Evolutionary conservation across 345 rosid genomes (phyloP).

Genomic region (Eutrema japonicum): DNA sequence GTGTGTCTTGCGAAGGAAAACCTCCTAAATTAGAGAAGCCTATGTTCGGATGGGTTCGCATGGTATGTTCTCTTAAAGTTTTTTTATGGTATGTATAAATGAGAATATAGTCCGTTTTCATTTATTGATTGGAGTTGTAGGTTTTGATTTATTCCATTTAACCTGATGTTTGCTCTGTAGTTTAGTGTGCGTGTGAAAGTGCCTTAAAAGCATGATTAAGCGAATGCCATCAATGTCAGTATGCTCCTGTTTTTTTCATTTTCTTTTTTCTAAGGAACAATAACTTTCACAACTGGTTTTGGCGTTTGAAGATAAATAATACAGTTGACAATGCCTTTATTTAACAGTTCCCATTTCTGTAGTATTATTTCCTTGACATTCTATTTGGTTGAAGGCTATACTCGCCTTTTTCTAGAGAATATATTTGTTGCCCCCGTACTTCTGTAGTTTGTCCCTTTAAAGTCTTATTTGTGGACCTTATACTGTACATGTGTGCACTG

Average conservation of each 20-base stretch:
- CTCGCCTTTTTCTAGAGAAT: conserved; percentile 23
- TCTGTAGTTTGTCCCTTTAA: conserved; percentile 5
- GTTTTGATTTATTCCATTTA: conserved; percentile 9
- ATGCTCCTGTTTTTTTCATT: conserved; percentile 17
- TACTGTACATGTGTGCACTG: conserved; percentile 3
- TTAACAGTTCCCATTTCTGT: conserved; percentile 1
- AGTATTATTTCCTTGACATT: conserved; percentile 19
- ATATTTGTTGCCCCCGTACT: neutral
- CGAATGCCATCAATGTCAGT: conserved; percentile 7
- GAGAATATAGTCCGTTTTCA: neutral
- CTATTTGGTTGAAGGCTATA: conserved; percentile 4
- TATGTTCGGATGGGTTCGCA: conserved; percentile 74
- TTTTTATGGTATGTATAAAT: neutral
- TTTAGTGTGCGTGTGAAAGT: conserved; percentile 23
- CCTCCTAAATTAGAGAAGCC: conserved; percentile 63
- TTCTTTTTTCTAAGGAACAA: neutral
- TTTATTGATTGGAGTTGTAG: neutral
- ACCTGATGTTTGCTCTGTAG: conserved; percentile 9
- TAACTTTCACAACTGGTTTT: conserved; percentile 18
- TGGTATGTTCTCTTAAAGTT: conserved; percentile 55
- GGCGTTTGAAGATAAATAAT: conserved; percentile 8
- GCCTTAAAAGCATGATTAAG: conserved; percentile 19
- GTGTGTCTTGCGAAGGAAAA: conserved; percentile 51
- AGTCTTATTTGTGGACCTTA: neutral
- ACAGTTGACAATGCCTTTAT: conserved; percentile 14